Evolutionary conservation across 1,284 basidiomycete species (phyloP), one percentile per base, ranked within the genome.

Genomic region (Inonotus hispidus): DNA sequence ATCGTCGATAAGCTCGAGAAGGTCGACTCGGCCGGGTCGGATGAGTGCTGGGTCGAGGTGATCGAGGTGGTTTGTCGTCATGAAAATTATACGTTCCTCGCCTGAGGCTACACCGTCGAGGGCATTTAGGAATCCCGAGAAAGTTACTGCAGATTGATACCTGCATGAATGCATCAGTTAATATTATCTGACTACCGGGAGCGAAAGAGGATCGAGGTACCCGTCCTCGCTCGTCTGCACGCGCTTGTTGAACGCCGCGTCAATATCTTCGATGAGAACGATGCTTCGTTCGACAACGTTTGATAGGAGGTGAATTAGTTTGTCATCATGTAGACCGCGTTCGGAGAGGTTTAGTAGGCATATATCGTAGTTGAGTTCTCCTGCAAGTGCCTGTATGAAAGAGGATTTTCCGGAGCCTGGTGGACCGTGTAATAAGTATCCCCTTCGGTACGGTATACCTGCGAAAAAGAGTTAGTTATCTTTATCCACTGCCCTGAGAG

Each of bases 401-500:
- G 95, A 98, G 1, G 95, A 96, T 74, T 99, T 99, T 59, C 97
- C 97, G 0, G 94, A 97, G 21, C 97, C 97, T 0, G 97, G 97
- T 19, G 97, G 95, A 6, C 97, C 97, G 70, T 99, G 86, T 11
- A 99, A 77, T 16, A 99, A 82, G 73, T 98, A 98, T 39, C 97
- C 97, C 67, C 97, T 82, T 27, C 97, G 86, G 71, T 99, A 99
- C 0, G 97, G 97, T 62, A 99, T 98, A 27, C 96, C 95, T 95
- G n/a, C 38, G 38, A 52, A 52, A 16, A 53, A 66, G 52, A 35
- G 2, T 52, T 16, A 52, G 50, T n/a, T 7, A 52, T 52, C 35
- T 63, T 62, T 53, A 58, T 43, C 14, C 6, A 41, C 52, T 19
- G 54, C 13, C 11, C 2, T 39, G 59, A 14, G 13, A 41, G 8